Conservation (phyloP, 1,284 basidiomycete species). For the Apiotrichum brassicae region DNA sequence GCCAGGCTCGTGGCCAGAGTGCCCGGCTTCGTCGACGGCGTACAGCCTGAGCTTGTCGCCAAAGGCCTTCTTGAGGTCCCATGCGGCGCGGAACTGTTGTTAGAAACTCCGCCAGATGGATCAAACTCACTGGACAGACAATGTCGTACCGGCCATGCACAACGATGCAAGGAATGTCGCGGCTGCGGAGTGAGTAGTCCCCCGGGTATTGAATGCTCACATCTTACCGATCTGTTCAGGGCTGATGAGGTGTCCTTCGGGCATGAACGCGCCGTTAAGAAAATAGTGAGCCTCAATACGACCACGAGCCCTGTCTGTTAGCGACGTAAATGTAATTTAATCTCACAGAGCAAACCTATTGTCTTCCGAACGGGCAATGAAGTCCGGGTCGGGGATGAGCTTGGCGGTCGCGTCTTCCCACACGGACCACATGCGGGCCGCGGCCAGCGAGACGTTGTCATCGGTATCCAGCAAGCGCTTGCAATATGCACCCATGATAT, state of each 20-base stretch:
- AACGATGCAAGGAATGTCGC: constrained; percentile 73
- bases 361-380: constrained; percentile 63
- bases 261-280: constrained; percentile 76
- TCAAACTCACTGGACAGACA: constrained; percentile 47
- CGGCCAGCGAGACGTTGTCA: constrained; percentile 52
- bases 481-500: constrained; percentile 71
- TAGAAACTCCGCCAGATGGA: neutral
- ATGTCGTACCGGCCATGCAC: constrained; percentile 64
- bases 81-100: constrained; percentile 48
- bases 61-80: constrained; percentile 71
- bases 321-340: no score
- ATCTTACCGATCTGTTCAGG: constrained; percentile 83
- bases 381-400: constrained; percentile 62
- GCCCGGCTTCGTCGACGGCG: constrained; percentile 88
- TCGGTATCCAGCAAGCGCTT: constrained; percentile 68
- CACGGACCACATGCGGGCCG: constrained; percentile 66
- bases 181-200: constrained; percentile 28
- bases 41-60: constrained; percentile 61
- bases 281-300: constrained; percentile 91
- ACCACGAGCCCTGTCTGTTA: constrained; percentile 71
- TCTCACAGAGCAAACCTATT: constrained; percentile 55
- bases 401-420: constrained; percentile 87
- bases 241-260: constrained; percentile 79
- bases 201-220: neutral
- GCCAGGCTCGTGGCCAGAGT: constrained; percentile 73